Percentiles rank a stretch among this genome's conserved stretches.
Conservation (phyloP, 2,329 filamentous ascomycete genomes). For the Coniochaeta pulveracea region DNA sequence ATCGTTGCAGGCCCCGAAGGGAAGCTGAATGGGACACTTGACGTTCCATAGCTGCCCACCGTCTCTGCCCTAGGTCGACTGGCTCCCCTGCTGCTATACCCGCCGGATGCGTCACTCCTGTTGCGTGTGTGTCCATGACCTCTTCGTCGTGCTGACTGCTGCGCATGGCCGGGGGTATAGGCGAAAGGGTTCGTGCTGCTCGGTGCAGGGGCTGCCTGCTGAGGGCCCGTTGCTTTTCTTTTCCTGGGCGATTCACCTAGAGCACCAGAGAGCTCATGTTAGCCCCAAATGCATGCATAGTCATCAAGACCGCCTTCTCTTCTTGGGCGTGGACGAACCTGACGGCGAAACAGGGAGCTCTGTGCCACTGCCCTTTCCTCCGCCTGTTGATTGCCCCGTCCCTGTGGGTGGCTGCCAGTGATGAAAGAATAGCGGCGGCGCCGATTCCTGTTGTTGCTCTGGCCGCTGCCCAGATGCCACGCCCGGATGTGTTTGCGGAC, state of each 20-base stretch:
- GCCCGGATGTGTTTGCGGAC: constrained; percentile 37
- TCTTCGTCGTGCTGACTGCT: constrained; percentile 40
- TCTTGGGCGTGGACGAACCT: constrained; percentile 56
- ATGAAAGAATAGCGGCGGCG: constrained; percentile 77
- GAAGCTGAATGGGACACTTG: constrained; percentile 24
- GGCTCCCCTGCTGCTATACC: too few relatives aligned
- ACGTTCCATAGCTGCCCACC: constrained; percentile 20
- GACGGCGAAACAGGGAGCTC: constrained; percentile 64
- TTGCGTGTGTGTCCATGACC: too few relatives aligned
- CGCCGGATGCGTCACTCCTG: too few relatives aligned
- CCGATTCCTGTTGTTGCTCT: constrained; percentile 51
- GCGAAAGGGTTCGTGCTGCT: constrained; percentile 30
- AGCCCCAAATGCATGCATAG: constrained; percentile 30
- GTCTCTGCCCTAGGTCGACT: too few relatives aligned
- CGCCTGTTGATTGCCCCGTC: constrained; percentile 38
- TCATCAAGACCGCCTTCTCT: constrained; percentile 33
- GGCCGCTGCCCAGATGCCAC: constrained; percentile 45
- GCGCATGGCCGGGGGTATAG: constrained; percentile 44
- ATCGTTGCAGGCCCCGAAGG: constrained; percentile 18
- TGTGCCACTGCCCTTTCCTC: constrained; percentile 37
- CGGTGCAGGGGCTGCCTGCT: constrained; percentile 33
- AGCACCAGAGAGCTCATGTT: constrained; percentile 33
- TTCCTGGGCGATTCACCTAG: constrained; percentile 72
- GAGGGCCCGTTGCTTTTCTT: constrained; percentile 59
- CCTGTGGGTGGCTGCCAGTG: constrained; percentile 80